Percentiles rank a stretch among this genome's conserved stretches.
Evolutionary conservation across 495 filamentous ascomycete genomes (phyloP).

Genomic region (Xylaria castorea): DNA sequence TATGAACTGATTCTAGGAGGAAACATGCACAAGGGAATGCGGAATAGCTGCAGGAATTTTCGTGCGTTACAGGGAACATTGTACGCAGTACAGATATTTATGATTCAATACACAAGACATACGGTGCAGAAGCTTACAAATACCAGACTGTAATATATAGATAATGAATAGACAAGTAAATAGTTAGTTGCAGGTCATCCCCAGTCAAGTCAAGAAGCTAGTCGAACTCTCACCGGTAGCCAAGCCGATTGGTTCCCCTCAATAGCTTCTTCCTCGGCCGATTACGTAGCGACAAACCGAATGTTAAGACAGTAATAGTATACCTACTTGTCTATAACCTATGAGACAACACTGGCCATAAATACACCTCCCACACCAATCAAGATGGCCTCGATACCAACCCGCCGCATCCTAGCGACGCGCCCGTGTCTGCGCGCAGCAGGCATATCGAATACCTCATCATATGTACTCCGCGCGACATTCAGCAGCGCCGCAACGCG

Average conservation of each 20-base stretch:
- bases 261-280: background rate
- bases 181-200: too few species aligned
- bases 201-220: background rate
- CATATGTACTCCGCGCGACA: slow-evolving; percentile 1
- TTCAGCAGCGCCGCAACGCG: slow-evolving; percentile 1
- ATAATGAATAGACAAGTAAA: too few species aligned
- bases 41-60: too few species aligned
- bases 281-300: slow-evolving; percentile 8
- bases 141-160: too few species aligned
- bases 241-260: slow-evolving; percentile 17
- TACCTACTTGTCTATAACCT: background rate
- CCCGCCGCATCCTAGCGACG: slow-evolving; percentile 17
- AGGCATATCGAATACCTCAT: background rate
- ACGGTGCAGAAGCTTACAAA: too few species aligned
- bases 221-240: background rate
- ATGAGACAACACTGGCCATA: background rate
- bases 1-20: too few species aligned
- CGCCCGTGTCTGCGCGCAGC: slow-evolving; percentile 10
- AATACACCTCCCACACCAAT: background rate
- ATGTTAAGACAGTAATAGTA: background rate
- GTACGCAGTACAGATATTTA: too few species aligned
- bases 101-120: too few species aligned
- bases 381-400: slow-evolving; percentile 13
- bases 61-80: background rate
- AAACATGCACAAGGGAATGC: too few species aligned